Conservation (phyloP, 2,329 filamentous ascomycete species). For the Fusarium phyllophilum region DNA sequence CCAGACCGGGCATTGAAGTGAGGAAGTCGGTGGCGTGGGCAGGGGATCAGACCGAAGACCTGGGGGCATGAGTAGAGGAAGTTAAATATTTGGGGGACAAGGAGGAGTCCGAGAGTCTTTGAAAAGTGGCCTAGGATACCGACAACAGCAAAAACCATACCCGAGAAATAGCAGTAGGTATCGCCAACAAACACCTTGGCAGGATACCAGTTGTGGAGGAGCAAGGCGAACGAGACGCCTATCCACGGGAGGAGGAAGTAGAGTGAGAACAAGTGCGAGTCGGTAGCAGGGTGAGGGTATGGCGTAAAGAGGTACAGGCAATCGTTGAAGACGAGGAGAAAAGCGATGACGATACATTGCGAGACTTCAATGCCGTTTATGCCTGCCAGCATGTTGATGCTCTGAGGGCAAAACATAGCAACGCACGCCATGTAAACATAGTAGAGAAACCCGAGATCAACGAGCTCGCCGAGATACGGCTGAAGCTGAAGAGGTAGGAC, state of each 20-base stretch:
- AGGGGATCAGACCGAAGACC: conserved; percentile 88
- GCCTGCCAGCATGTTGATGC: conserved; percentile 99
- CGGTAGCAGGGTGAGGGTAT: conserved; percentile 91
- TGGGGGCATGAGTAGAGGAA: conserved; percentile 94
- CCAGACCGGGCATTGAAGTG: conserved; percentile 87
- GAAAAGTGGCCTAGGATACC: conserved; percentile 97
- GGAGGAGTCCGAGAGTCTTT: conserved; percentile 91
- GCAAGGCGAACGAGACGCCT: conserved; percentile 86
- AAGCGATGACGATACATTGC: conserved; percentile 90
- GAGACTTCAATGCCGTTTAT: conserved; percentile 98
- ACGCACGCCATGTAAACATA: conserved; percentile 97
- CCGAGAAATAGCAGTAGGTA: conserved; percentile 99
- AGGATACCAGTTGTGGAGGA: conserved; percentile 95
- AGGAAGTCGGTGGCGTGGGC: conserved; percentile 90
- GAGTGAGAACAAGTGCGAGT: conserved; percentile 94
- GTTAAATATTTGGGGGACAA: conserved; percentile 96
- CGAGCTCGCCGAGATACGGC: conserved; percentile 82
- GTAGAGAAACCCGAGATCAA: conserved; percentile 86
- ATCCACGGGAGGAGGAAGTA: conserved; percentile 95
- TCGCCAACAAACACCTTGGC: conserved; percentile 96
- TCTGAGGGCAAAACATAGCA: conserved; percentile 97
- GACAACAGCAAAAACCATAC: conserved; percentile 98
- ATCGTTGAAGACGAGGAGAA: conserved; percentile 87
- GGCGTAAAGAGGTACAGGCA: conserved; percentile 84
- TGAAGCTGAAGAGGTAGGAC: conserved; percentile 89